Evolutionary conservation across 1,139 yeast species (phyloP), one percentile per base, ranked within the genome.

Genomic region (Wickerhamomyces sp.): DNA sequence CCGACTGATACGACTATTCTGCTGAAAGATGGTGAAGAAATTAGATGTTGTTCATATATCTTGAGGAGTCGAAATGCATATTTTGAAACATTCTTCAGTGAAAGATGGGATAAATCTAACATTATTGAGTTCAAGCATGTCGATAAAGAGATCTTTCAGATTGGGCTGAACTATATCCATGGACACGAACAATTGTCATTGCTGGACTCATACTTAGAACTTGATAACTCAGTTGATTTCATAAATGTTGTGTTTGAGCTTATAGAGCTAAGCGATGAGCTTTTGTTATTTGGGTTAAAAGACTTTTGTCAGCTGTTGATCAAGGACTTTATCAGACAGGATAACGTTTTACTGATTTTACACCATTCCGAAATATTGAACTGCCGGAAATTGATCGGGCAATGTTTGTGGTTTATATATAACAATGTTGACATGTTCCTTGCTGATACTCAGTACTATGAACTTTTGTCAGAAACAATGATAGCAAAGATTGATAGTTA

Each of bases 391-490:
- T 61, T 90, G 32, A 72, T 79, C 49, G 69, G 73, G 44, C 75
- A 77, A 45, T 79, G 95, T 57, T 67, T 84, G 36, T 81, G 88
- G 81, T 86, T 76, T 53, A 71, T 88, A 14, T 80, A 76, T 54
- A 75, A 78, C 53, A 88, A 89, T 58, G 64, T 87, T 50, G 90
- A 83, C 36, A 62, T 79, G 6, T 61, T 87, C 27, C 66, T 89
- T 40, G 76, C 80, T 48, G 87, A 84, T 53, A 59, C 60, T n/a
- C 58, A 56, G 42, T 49, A 61, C 13, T 48, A 53, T 2, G 59
- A 50, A 18, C 32, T 57, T 8, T 55, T 43, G 46, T 64, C 46
- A 49, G 50, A 15, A 52, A 47, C 18, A 36, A 60, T 50, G 56
- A 67, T 50, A 59, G 59, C 43, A 41, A 56, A 13, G 53, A 60